Percentiles rank a stretch among this genome's conserved stretches.
Evolutionary conservation across 2,329 filamentous ascomycete species (phyloP).

Genomic region (Phoma sp.): DNA sequence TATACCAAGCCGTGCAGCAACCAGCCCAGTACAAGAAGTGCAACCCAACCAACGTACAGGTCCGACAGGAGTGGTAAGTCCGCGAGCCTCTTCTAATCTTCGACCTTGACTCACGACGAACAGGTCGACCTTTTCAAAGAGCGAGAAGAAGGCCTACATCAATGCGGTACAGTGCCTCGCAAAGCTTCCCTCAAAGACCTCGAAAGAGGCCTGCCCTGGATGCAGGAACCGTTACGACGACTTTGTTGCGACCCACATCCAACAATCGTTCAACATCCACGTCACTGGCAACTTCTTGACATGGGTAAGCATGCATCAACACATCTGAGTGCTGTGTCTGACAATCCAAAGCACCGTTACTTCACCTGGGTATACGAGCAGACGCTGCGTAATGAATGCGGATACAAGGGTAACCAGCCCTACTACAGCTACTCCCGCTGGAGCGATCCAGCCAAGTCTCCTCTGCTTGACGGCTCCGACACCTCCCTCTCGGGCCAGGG

Average conservation of each 20-base stretch:
- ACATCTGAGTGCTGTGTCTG: too few relatives aligned
- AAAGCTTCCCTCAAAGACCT: slow-evolving; percentile 32
- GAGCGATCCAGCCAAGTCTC: slow-evolving; percentile 55
- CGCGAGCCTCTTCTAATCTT: too few relatives aligned
- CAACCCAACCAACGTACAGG: slow-evolving; percentile 46
- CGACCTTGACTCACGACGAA: background rate
- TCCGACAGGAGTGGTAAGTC: slow-evolving; percentile 54
- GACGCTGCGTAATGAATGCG: slow-evolving; percentile 52
- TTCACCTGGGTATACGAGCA: slow-evolving; percentile 44
- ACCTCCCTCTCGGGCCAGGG: slow-evolving; percentile 59
- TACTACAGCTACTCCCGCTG: slow-evolving; percentile 62
- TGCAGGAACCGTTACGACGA: slow-evolving; percentile 46
- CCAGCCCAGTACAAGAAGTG: slow-evolving; percentile 38
- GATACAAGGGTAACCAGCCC: slow-evolving; percentile 52
- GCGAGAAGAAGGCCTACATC: slow-evolving; percentile 47
- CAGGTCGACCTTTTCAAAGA: slow-evolving; percentile 8
- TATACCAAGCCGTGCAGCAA: slow-evolving; percentile 32
- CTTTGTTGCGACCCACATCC: slow-evolving; percentile 47
- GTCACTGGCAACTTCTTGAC: slow-evolving; percentile 46
- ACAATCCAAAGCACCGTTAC: too few relatives aligned
- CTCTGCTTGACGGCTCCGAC: slow-evolving; percentile 64
- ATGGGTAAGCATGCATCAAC: slow-evolving; percentile 36
- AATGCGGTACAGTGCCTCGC: slow-evolving; percentile 45
- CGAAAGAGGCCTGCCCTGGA: slow-evolving; percentile 36
- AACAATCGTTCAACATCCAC: slow-evolving; percentile 44